Evolutionary conservation across 495 filamentous ascomycete genomes (phyloP).

Genomic region (Hypoxylon cercidicola): DNA sequence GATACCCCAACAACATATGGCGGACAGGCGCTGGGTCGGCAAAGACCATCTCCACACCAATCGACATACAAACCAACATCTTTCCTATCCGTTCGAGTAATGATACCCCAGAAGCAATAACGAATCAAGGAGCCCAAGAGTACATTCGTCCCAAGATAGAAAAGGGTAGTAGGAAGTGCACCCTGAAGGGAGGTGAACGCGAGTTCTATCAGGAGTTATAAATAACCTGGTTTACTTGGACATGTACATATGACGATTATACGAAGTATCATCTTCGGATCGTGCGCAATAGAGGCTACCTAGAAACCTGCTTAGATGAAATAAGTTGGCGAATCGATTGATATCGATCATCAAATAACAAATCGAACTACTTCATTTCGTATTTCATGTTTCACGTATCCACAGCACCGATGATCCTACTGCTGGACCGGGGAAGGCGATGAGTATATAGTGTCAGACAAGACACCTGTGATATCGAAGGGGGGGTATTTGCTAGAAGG

Average conservation of each 20-base stretch:
- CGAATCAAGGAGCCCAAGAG: conserved; percentile 29
- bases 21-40: conserved; percentile 33
- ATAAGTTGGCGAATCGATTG: conserved; percentile 16
- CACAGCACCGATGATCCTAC: no score
- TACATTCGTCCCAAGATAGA: conserved; percentile 24
- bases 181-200: conserved; percentile 24
- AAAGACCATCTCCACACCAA: conserved; percentile 40
- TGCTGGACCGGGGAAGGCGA: no score
- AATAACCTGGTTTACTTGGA: conserved; percentile 16
- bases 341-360: conserved; percentile 12
- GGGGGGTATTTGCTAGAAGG: conserved; percentile 2
- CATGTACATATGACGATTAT: conserved; percentile 22
- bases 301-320: conserved; percentile 13
- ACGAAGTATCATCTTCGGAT: not conserved
- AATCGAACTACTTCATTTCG: no score
- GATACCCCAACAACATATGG: conserved; percentile 33
- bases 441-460: no score
- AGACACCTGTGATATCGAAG: no score
- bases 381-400: no score
- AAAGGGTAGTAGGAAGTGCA: conserved; percentile 44
- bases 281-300: conserved; percentile 18
- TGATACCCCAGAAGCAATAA: conserved; percentile 45
- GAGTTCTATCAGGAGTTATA: conserved; percentile 21
- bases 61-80: conserved; percentile 23
- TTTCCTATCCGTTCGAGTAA: conserved; percentile 32